Base-by-base conservation (phyloP, 2,329 filamentous ascomycete genomes). In the Seiridium unicorne region DNA sequence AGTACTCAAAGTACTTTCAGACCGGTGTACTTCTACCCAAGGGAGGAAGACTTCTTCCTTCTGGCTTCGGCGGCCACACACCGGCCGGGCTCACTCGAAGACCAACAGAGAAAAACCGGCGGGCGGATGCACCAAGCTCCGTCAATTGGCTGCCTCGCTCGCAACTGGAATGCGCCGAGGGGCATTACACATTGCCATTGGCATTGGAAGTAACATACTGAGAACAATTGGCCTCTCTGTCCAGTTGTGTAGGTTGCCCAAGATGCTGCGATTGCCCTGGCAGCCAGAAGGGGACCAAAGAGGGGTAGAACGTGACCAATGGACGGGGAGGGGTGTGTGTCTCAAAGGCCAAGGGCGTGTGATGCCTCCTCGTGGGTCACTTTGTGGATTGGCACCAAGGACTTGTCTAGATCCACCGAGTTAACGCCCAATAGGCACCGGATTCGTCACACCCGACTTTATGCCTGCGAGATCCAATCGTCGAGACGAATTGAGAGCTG, bases 401-500 rank as follows among this genome's bases (percentile, higher is more conserved):
- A 55, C 35, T 40, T 42, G 51, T n/a, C 42, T 35, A 58, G 55
- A 46, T 58, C 54, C 55, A 58, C 46, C 18, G 35, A 46, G 64
- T 68, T 65, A 66, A 70, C 67, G 69, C 68, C 69, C 68, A 68
- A 71, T 61, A 51, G 59, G 59, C 61, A 65, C 55, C 55, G 58
- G 44, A 63, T 64, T 62, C 62, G 61, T 68, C 64, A 67, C 66
- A 66, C 66, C 64, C 65, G 60, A 65, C 47, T 57, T 40, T 55
- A 51, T 60, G 55, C 49, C 48, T 56, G 62, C 57, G 60, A 58
- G 61, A 61, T 61, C 69, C 69, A 70, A 70, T 71, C 36, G 61
- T 44, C 51, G 51, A 48, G 55, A 55, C 53, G 65, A 70, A 70
- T 70, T 70, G 68, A 58, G 59, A 56, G 60, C 58, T 57, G 56